A percentile compares a stretch with the other conserved stretches of the same genome.
phyloP scores from a whole-genome alignment of 2,329 filamentous ascomycete genomes.

The Cadophora malorum region DNA sequence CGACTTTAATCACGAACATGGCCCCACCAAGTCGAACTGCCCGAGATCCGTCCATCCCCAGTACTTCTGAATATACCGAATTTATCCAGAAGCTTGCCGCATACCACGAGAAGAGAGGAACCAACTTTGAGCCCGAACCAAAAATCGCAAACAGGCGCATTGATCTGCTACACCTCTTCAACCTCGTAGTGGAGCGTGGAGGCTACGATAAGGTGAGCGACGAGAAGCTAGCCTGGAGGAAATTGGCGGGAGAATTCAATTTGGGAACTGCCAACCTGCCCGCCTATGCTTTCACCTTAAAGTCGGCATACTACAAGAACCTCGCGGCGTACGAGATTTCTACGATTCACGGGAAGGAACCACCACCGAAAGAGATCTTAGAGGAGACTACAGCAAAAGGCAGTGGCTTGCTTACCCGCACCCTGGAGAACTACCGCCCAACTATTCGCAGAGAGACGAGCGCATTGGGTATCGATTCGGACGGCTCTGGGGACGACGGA shows the following conservation, averaged over 20 bases:
- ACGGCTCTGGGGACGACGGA: constrained; percentile 65
- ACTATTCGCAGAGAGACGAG: constrained; percentile 50
- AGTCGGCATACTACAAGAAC: constrained; percentile 89
- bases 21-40: constrained; percentile 36
- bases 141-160: constrained; percentile 80
- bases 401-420: constrained; percentile 78
- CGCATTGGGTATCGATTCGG: constrained; percentile 57
- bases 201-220: constrained; percentile 86
- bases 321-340: constrained; percentile 87
- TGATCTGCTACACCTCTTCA: constrained; percentile 80
- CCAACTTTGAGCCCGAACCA: constrained; percentile 78
- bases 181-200: constrained; percentile 75
- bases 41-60: constrained; percentile 40
- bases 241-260: constrained; percentile 75
- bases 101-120: constrained; percentile 82
- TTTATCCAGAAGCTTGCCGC: constrained; percentile 76
- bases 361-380: constrained; percentile 85
- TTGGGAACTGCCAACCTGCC: constrained; percentile 77
- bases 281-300: constrained; percentile 85
- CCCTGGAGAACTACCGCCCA: constrained; percentile 74
- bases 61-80: constrained; percentile 74
- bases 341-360: constrained; percentile 77
- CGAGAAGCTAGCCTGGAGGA: constrained; percentile 86
- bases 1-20: constrained; percentile 32
- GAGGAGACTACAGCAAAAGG: constrained; percentile 81